Base-by-base conservation (phyloP, 371 early-diverging fungal genomes). In the Mucor circinelloides region DNA sequence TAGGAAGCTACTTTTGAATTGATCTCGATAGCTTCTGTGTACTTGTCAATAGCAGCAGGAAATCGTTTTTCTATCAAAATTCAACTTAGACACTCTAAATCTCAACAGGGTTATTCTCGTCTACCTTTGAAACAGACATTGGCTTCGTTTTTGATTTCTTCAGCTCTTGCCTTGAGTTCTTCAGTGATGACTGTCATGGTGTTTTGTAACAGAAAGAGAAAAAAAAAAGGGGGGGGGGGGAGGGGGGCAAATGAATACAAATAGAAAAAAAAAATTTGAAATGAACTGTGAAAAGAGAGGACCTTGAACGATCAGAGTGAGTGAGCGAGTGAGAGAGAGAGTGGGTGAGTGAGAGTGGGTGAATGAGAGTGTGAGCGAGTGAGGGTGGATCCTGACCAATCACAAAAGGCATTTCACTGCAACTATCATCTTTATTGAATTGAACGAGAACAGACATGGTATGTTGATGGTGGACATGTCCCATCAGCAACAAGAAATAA, bases 1-100 rank as follows among this genome's bases (percentile, higher is more conserved):
- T 91, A 96, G 21, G 92, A 91, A 6, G 96, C 89, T 0, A 93
- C 92, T 19, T 85, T 85, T 17, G 95, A 92, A 74, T 97, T 91
- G 25, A 89, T 70, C 44, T 90, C 83, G 58, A 97, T 94, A 10
- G 95, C 95, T 66, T 88, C 86, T 9, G 91, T 89, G 76, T 97
- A 97, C 68, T 89, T 86, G 52, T 91, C 90, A 36, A 94, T 89
- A 28, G 99, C 97, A 58, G 89, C 88, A 2, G 90, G 79, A 72
- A 89, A 97, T 58, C 91, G 89, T 61, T 91, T 91, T 58, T 78
- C 71, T 70, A 38, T 56, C 8, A 42, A 46, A 54, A 23, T 7
- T 10, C 38, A 46, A 19, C 6, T 10, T 13, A 38, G 55, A 23
- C 21, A 63, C 23, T 42, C n/a, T n/a, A 3, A 15, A 7, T 30